Base-by-base conservation (phyloP, 129 eudicot genomes). In the Artemisia annua region DNA sequence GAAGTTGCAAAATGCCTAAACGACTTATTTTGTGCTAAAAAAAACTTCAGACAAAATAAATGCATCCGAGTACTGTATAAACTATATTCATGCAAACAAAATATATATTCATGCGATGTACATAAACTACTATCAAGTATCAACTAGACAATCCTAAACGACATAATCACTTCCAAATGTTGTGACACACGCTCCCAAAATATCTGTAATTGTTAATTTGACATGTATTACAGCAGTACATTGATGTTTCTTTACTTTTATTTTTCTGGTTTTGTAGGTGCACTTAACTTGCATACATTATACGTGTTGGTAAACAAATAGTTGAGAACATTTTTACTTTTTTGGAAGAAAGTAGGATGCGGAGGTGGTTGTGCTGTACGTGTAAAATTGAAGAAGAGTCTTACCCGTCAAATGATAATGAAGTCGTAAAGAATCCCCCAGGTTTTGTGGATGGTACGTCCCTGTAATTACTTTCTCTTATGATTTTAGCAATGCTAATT, bases 341-440 rank as follows among this genome's bases (percentile, higher is more conserved):
- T 71, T 77, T n/a, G 78, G 67, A 86, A 82, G 82, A 86, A 76
- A 61, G 72, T 66, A 86, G 84, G 83, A 89, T 82, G 92, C 84
- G 87, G 17, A 82, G 91, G 89, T 89, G 96, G 96, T 65, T 86
- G 81, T 89, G 96, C 57, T 89, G 96, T 78, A 82, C 86, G 44
- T 86, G 89, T 78, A 81, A 82, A 71, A 88, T 83, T 48, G 85
- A 89, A 84, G 85, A 89, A 84, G 96, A 89, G 76, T 78, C 96
- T n/a, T 70, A 84, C 70, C 86, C 72, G 1, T 60, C 86, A 49
- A 62, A 80, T 63, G 92, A 84, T 67, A 82, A 75, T 46, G 92
- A 89, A 59, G 84, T 71, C 20, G 56, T 82, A 32, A 89, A 82
- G 79, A 81, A 83, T 77, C 78, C 83, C 35, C 48, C 77, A 46